These are phyloP conservation scores for Eucalyptus guilfoylei DNA, from an alignment of 345 rosid species.

Conservation along the genomic window DNA sequence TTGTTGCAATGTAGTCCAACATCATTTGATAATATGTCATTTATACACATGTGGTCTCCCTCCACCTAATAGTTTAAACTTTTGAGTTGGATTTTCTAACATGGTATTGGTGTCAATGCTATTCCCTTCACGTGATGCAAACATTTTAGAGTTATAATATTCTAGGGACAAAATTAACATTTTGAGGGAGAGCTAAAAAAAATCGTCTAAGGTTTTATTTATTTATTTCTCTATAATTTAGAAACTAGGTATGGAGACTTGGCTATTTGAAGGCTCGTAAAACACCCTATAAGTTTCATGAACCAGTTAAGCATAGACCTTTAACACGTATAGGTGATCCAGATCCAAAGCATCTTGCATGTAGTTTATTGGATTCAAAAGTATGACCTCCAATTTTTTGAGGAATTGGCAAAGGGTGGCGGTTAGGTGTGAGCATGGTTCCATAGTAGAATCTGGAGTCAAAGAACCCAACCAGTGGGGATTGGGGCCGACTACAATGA, in stretches of 20 bases:
- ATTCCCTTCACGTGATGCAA: neutral
- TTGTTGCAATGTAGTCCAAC: neutral
- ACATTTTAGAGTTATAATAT: neutral
- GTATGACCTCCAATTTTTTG: no score
- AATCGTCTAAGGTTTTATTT: no score
- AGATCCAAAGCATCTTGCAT: neutral
- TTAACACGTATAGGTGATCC: neutral
- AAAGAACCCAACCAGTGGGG: no score
- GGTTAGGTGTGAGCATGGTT: no score
- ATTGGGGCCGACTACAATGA: no score
- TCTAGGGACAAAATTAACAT: neutral
- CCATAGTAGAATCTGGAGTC: no score
- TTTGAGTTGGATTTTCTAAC: neutral
- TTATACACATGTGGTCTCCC: neutral
- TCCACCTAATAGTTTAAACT: neutral
- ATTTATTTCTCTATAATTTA: no score
- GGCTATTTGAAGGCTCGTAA: neutral
- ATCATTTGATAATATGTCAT: neutral
- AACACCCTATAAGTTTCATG: neutral
- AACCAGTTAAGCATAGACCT: neutral
- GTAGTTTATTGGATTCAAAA: neutral
- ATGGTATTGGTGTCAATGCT: accelerated
- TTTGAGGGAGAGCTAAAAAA: no score
- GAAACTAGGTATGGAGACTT: neutral
- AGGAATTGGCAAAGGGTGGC: no score